Evolutionary conservation across 1,139 yeast genomes (phyloP).

Genomic region (Pichia sp.): DNA sequence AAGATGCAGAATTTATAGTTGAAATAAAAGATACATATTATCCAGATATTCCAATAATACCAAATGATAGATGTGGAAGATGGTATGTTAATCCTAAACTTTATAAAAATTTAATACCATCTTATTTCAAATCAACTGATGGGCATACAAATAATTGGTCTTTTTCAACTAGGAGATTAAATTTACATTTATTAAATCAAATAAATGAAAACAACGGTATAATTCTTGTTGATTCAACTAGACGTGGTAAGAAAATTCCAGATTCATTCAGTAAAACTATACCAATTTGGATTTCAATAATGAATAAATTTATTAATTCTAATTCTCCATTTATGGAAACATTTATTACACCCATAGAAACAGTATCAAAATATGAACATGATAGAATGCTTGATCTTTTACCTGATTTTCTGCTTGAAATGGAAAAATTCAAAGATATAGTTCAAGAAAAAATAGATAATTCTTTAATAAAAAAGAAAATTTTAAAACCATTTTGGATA

Average conservation of each 20-base stretch:
- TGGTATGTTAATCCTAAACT: conserved; percentile 64
- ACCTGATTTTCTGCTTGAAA: conserved; percentile 43
- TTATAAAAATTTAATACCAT: conserved; percentile 34
- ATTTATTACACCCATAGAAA: conserved; percentile 44
- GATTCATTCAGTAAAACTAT: conserved; percentile 82
- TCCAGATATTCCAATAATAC: conserved; percentile 40
- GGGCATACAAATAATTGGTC: conserved; percentile 82
- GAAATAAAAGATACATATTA: conserved; percentile 22
- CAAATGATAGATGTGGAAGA: conserved; percentile 82
- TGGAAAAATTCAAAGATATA: conserved; percentile 32
- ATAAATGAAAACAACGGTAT: conserved; percentile 41
- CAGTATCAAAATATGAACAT: conserved; percentile 56
- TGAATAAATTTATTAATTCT: conserved; percentile 48
- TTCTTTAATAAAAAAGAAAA: conserved; percentile 1
- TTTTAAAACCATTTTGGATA: conserved; percentile 65
- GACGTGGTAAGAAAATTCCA: conserved; percentile 78
- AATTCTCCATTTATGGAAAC: conserved; percentile 22
- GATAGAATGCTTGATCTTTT: conserved; percentile 44
- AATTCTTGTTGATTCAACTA: conserved; percentile 73
- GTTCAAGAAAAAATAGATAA: not conserved
- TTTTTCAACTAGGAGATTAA: conserved; percentile 66
- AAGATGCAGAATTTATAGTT: conserved; percentile 47
- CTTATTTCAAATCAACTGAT: conserved; percentile 85
- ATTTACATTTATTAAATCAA: conserved; percentile 57
- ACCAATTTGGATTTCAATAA: conserved; percentile 87